phyloP scores from a whole-genome alignment of 106 monocot genomes.

The Acorus calamus region DNA sequence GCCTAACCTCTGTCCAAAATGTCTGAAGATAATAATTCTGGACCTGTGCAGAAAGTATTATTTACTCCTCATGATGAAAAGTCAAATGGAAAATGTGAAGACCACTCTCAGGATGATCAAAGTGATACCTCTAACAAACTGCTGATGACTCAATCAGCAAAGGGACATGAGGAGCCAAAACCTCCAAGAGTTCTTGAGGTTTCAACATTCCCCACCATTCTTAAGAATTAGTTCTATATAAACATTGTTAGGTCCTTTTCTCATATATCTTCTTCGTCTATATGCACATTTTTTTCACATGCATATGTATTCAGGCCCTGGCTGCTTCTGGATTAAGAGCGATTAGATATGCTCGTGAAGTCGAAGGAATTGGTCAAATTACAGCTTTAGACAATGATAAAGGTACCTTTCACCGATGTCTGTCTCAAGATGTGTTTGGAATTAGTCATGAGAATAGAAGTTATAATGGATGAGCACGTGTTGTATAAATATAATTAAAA shows the following conservation, averaged over 20 bases:
- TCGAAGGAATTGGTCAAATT: conserved; percentile 65
- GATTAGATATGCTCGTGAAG: conserved; percentile 78
- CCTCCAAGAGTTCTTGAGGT: conserved; percentile 83
- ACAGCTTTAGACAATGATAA: conserved; percentile 87
- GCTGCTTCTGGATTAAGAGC: conserved; percentile 94
- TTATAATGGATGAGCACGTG: no score
- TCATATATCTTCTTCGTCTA: no score
- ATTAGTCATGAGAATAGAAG: no score
- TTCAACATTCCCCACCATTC: no score
- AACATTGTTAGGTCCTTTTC: no score
- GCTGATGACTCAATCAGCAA: conserved; percentile 15
- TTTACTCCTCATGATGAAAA: conserved; percentile 14
- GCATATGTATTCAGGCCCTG: conserved; percentile 63
- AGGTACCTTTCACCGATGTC: conserved; percentile 36
- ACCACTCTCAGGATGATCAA: conserved; percentile 13
- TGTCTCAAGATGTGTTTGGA: no score
- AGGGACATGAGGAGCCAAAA: conserved; percentile 34
- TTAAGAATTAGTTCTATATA: no score
- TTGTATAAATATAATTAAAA: no score
- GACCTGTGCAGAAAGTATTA: conserved; percentile 11
- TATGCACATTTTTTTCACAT: conserved; percentile 1
- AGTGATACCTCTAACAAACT: conserved; percentile 12
- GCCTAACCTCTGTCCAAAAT: conserved; percentile 20
- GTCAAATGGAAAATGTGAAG: conserved; percentile 16
- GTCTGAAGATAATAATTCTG: conserved; percentile 9